A percentile compares a stretch with the other conserved stretches of the same genome.
Evolutionary conservation across 495 filamentous ascomycete genomes (phyloP).

Genomic region (Acidomyces sp.): DNA sequence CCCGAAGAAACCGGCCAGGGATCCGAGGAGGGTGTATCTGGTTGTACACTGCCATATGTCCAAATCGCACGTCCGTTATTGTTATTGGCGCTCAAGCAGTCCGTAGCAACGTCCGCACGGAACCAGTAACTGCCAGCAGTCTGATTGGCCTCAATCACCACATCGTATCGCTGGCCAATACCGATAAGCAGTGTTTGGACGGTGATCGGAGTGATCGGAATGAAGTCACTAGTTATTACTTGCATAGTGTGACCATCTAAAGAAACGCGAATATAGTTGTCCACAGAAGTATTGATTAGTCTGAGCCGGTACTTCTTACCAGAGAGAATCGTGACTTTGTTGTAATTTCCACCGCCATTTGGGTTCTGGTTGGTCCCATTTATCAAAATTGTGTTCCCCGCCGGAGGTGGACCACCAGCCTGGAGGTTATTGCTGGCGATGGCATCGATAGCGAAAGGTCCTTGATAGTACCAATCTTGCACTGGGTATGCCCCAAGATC

Average conservation of each 20-base stretch:
- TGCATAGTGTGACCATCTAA: conserved; percentile 27
- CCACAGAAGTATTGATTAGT: conserved; percentile 29
- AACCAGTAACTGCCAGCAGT: conserved; percentile 30
- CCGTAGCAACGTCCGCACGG: conserved; percentile 22
- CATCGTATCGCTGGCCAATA: conserved; percentile 32
- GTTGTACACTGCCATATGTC: conserved; percentile 21
- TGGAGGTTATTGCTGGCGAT: conserved; percentile 13
- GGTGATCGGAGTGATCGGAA: conserved; percentile 25
- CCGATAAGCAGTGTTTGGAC: conserved; percentile 21
- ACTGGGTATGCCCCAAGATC: conserved; percentile 25
- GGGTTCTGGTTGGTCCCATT: conserved; percentile 27
- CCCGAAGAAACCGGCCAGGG: conserved; percentile 13
- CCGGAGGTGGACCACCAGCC: conserved; percentile 18
- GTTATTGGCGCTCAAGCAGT: conserved; percentile 13
- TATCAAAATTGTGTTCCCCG: conserved; percentile 25
- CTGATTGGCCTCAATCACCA: conserved; percentile 29
- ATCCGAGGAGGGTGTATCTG: conserved; percentile 14
- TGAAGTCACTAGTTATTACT: conserved; percentile 28
- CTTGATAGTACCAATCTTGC: conserved; percentile 28
- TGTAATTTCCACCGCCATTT: conserved; percentile 23
- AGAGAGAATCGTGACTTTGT: conserved; percentile 20
- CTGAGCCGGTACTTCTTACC: conserved; percentile 29
- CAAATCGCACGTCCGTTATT: conserved; percentile 22
- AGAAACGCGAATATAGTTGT: conserved; percentile 25
- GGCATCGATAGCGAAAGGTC: conserved; percentile 14